Evolutionary conservation across 768 basidiomycete species (phyloP).

Genomic region (Suillus ampliporus): DNA sequence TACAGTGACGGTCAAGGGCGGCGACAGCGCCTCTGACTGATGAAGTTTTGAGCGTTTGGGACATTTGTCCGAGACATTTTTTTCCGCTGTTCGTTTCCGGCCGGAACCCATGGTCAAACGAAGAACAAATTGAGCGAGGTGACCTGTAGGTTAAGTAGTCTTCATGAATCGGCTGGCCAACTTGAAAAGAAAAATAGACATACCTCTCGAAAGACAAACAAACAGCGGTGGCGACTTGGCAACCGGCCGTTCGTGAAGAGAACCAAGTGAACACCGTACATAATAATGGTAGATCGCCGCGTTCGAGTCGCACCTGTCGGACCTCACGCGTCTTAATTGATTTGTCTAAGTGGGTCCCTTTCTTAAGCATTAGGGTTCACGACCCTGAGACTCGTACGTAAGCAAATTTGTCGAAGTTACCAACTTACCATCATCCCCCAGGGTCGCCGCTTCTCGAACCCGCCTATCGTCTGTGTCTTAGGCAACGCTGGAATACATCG

Average conservation of each 20-base stretch:
- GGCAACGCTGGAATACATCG: background rate
- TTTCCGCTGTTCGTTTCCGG: slow-evolving; percentile 30
- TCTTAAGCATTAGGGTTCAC: background rate
- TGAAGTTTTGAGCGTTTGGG: slow-evolving; percentile 35
- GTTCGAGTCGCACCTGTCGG: background rate
- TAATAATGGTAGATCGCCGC: slow-evolving; percentile 3
- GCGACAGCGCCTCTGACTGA: slow-evolving; percentile 15
- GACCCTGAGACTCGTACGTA: background rate
- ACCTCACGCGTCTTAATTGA: background rate
- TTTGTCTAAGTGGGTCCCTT: background rate
- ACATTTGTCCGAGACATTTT: slow-evolving; percentile 6
- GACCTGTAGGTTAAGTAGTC: background rate
- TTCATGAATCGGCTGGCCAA: background rate
- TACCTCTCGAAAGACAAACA: slow-evolving; percentile 8
- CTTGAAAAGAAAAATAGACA: background rate
- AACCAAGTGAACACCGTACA: slow-evolving; percentile 2
- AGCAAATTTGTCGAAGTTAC: background rate
- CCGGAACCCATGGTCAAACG: slow-evolving; percentile 8
- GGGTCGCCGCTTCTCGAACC: background rate
- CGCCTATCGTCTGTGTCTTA: background rate
- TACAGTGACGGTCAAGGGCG: slow-evolving; percentile 39
- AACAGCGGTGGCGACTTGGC: background rate
- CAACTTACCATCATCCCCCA: background rate
- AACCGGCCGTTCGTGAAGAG: background rate
- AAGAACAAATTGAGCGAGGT: background rate